Conservation (phyloP, 805 yeast species). For the Ogataea thermomethanolica region DNA sequence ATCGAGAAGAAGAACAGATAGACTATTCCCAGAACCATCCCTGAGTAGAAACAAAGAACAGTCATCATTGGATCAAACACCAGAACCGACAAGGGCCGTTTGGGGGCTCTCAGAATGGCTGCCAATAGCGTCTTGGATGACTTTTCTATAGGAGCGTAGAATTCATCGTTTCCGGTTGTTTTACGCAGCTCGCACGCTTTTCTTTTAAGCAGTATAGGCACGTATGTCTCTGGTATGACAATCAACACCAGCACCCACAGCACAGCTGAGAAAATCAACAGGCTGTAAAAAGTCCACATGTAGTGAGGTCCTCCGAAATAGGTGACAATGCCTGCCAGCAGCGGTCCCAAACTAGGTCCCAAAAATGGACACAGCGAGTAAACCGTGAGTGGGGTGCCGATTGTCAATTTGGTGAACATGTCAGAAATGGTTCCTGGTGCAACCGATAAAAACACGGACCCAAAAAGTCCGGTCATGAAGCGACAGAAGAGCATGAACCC, state of each 20-base stretch:
- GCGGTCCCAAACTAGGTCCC: conserved; percentile 72
- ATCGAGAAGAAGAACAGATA: conserved; percentile 65
- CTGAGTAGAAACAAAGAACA: conserved; percentile 52
- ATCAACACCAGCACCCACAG: conserved; percentile 24
- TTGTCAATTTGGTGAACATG: conserved; percentile 54
- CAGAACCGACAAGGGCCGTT: conserved; percentile 50
- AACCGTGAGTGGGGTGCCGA: conserved; percentile 67
- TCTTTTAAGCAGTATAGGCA: conserved; percentile 45
- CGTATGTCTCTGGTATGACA: conserved; percentile 42
- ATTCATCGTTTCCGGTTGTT: conserved; percentile 35
- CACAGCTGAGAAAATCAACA: conserved; percentile 51
- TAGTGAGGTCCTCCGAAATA: conserved; percentile 48
- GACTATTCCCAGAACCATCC: conserved; percentile 54
- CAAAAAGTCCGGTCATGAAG: conserved; percentile 67
- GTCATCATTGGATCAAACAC: conserved; percentile 53
- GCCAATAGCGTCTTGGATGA: conserved; percentile 34
- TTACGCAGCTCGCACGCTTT: conserved; percentile 51
- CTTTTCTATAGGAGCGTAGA: conserved; percentile 41
- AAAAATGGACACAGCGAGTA: conserved; percentile 61
- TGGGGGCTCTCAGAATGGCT: conserved; percentile 43
- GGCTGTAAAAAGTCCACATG: conserved; percentile 69
- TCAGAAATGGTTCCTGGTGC: conserved; percentile 80
- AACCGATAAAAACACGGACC: conserved; percentile 69
- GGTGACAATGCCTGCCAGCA: conserved; percentile 56
- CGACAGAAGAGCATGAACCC: conserved; percentile 64